These are phyloP conservation scores for Penicillium cosmopolitanum DNA, from an alignment of 495 filamentous ascomycete species.

Conservation along the genomic window DNA sequence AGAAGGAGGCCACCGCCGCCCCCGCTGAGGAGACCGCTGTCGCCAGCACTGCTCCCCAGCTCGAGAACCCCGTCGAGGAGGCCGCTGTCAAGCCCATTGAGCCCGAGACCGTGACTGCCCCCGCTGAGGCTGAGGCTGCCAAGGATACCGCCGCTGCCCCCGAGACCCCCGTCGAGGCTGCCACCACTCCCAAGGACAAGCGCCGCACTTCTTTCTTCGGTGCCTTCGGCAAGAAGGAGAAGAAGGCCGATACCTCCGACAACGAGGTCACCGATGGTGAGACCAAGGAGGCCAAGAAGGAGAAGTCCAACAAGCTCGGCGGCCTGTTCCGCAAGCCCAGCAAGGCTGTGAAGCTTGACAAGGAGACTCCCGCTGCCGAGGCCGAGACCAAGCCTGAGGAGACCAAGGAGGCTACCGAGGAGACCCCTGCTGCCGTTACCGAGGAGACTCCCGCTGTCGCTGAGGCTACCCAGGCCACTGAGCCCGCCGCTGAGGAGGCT, in stretches of 20 bases:
- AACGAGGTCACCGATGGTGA: conserved; percentile 53
- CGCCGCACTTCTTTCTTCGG: conserved; percentile 61
- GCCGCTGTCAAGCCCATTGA: conserved; percentile 46
- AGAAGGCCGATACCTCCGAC: conserved; percentile 54
- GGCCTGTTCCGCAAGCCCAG: conserved; percentile 61
- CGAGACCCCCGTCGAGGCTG: conserved; percentile 39
- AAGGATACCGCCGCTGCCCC: conserved; percentile 41
- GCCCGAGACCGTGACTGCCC: conserved; percentile 47
- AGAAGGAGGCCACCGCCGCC: conserved; percentile 53
- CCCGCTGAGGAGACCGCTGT: conserved; percentile 48
- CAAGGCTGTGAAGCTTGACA: conserved; percentile 55
- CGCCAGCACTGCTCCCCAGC: conserved; percentile 54
- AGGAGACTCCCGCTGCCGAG: conserved; percentile 37
- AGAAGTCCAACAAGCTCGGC: conserved; percentile 57
- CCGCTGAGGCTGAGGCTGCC: conserved; percentile 44
- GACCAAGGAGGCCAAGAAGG: conserved; percentile 51
- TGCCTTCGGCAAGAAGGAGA: conserved; percentile 57
- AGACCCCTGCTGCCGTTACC: conserved; percentile 22
- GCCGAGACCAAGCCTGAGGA: conserved; percentile 41
- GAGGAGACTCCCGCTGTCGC: conserved; percentile 31
- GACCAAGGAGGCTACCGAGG: conserved; percentile 31
- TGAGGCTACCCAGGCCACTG: conserved; percentile 35
- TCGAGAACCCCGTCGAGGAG: conserved; percentile 54
- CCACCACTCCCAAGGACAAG: conserved; percentile 50
- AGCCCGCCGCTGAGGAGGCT: conserved; percentile 34